Conservation (phyloP, 139 green algal genomes). For the Pleodorina starrii region DNA sequence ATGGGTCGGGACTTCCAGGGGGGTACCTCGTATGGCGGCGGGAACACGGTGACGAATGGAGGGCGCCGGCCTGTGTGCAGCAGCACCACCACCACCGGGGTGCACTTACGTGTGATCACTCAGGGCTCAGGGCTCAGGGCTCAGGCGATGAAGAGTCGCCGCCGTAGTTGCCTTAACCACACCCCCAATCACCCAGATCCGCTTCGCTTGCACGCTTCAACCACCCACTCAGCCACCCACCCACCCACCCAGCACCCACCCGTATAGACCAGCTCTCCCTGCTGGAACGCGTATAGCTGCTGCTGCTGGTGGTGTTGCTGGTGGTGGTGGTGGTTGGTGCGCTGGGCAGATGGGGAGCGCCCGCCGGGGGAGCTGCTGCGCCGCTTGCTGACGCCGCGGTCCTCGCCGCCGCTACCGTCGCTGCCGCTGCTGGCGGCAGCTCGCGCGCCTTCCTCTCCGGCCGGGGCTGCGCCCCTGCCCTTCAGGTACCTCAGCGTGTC, state of each 20-base stretch:
- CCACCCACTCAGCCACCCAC: neutral
- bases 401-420: neutral
- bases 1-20: neutral
- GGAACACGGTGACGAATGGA: neutral
- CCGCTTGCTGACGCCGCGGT: neutral
- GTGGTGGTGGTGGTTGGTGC: neutral
- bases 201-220: no score
- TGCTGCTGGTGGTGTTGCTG: neutral
- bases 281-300: conserved; percentile 21
- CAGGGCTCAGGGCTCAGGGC: no score
- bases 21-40: conserved; percentile 20
- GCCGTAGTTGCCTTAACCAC: no score
- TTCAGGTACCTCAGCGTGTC: neutral
- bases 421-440: no score
- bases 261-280: conserved; percentile 7
- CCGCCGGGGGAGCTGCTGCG: neutral
- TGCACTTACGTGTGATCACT: no score
- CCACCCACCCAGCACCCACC: neutral
- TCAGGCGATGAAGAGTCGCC: no score
- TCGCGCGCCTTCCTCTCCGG: neutral
- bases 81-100: no score
- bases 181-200: no score
- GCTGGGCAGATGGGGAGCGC: neutral
- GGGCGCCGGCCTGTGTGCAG: conserved; percentile 19
- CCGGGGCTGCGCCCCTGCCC: neutral